Conservation (phyloP, 2,329 filamentous ascomycete species). For the Fusarium sp. region DNA sequence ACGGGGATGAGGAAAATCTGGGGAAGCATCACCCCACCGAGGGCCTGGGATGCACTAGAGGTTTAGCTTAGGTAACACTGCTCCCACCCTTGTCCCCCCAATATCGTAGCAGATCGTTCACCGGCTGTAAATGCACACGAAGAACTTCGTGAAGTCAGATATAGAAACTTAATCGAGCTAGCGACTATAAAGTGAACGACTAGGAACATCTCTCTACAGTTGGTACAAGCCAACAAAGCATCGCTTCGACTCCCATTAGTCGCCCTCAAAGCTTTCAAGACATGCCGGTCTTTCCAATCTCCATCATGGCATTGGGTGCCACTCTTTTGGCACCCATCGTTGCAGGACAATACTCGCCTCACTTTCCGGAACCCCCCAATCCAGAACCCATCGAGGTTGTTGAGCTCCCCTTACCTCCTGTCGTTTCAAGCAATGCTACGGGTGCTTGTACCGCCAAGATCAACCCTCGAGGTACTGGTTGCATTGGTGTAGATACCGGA, state of each 20-base stretch:
- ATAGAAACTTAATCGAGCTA: background rate
- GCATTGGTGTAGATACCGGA: background rate
- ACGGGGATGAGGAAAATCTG: background rate
- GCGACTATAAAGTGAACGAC: background rate
- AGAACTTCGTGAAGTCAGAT: background rate
- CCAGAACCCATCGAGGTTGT: background rate
- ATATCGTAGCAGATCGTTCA: background rate
- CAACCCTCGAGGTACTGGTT: background rate
- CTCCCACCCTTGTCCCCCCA: background rate
- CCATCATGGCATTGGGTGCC: background rate
- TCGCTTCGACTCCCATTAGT: background rate
- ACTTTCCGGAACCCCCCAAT: background rate
- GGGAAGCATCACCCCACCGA: background rate
- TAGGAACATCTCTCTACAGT: background rate
- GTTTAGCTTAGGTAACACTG: background rate
- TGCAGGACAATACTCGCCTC: background rate
- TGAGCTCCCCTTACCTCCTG: background rate
- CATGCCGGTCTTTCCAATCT: background rate
- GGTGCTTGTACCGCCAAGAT: background rate
- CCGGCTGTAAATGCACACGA: background rate
- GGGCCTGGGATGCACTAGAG: background rate
- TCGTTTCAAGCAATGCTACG: background rate
- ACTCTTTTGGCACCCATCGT: background rate
- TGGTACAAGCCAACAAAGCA: background rate
- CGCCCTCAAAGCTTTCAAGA: background rate